Base-by-base conservation (phyloP, 225 moss, liverwort and hornwort species). In the Physcomitrellopsis africana region DNA sequence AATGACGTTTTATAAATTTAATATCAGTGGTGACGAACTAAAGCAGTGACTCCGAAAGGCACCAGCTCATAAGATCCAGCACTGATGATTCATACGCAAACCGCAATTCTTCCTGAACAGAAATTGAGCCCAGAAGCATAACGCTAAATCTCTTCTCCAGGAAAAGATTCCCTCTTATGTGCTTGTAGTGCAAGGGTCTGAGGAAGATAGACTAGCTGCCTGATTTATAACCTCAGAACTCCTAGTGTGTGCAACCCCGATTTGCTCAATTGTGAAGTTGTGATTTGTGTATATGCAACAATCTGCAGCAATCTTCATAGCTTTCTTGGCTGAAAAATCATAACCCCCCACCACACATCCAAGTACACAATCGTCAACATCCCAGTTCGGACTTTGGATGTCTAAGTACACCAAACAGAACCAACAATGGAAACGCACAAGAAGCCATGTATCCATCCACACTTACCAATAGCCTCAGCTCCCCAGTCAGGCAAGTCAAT, bases 211-310 rank as follows among this genome's bases (percentile, higher is more conserved):
- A 70, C 76, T 70, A 10, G 78, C 58, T 45, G 82, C 78, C 73
- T 82, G 75, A 72, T 78, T 76, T 65, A 76, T 70, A 45, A 78
- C 88, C 78, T 85, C 76, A 22, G 51, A 67, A 69, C 76, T 83
- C 73, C 73, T 78, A 29, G 68, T 15, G 45, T 78, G 75, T 3
- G 58, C 72, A 62, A 76, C 70, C 32, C 81, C 80, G 12, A 88
- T 78, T 61, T 80, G 84, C 80, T 94, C 93, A 42, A 93, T 89
- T 41, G 90, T 89, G 57, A 94, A 97, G 81, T 87, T 89, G 61
- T 94, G 97, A 69, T 94, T 97, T 47, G 97, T 94, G 77, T 94
- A 97, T 73, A 97, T 97, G 79, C 93, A 94, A 84, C 93, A 97
- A 75, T 94, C 94, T 64, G 94, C 94, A 61, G 92, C 94, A 77